Evolutionary conservation across 2,329 filamentous ascomycete genomes (phyloP), one percentile per base, ranked within the genome.

Genomic region (Scytalidium sp.): DNA sequence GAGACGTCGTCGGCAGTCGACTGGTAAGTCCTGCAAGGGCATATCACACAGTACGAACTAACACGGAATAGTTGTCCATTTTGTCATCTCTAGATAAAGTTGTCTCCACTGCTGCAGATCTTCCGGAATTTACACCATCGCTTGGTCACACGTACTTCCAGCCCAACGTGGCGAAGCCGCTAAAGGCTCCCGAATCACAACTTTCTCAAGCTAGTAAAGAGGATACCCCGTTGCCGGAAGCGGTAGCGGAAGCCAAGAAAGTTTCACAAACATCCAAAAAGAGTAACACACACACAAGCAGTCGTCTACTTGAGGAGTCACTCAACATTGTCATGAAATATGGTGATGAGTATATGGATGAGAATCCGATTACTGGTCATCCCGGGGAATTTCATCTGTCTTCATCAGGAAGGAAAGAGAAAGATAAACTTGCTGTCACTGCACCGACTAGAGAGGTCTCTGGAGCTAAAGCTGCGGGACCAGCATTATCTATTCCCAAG

Each of bases 341-440:
- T 56, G 83, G 81, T 32, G 78, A 80, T 44, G 82, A 86, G 55
- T 86, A 83, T 61, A 79, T 86, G 67, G 81, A 87, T 65, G 80
- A 85, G 64, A 86, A 84, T 56, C 81, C 83, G 40, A 85, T 87
- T 58, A 85, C 81, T 1, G 83, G 84, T 44, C 75, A 78, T 23
- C 83, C 83, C 1, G 83, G 83, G 45, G 80, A 83, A 47, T 87
- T 86, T 64, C 81, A 85, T 56, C 73, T 85, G 10, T 78, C 78
- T 8, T 82, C 80, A 7, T 84, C 81, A 0, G 82, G 83, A 1
- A 75, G 81, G 22, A 62, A 60, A 40, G 60, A 64, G 21, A 60
- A 60, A 25, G 61, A 59, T 22, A 64, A 58, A 43, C 45, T 63
- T 20, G 52, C 50, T 40, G 50, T 59, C 3, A 51, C 59, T 15